Evolutionary conservation across 805 yeast genomes (phyloP), one percentile per base, ranked within the genome.

Genomic region (Brettanomyces naardenensis): DNA sequence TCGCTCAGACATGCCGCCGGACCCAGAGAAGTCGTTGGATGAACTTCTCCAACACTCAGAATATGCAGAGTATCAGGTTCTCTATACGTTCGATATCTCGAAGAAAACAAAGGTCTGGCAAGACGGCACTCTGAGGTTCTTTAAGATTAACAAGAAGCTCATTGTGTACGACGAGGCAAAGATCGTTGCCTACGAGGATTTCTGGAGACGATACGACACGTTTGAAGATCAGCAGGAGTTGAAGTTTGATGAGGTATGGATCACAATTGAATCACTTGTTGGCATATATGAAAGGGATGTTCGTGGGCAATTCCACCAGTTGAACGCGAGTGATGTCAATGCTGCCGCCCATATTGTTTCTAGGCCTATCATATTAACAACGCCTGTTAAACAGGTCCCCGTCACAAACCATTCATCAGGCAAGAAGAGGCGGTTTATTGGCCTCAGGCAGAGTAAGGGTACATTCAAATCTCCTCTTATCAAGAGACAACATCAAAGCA

Each of bases 71-170:
- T 74, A 59, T 47, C 44, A 53, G n/a, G 54, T 73, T 3, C 59
- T 73, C 13, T 74, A 64, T 49, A 66, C 78, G 2, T 58, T 51
- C 22, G 58, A 77, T 18, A 50, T 70, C 6, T 43, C 41, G 9
- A 76, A 74, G 47, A 70, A 65, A 41, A 64, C 60, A 33, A 72
- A 73, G 47, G 56, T 56, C 41, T 74, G 79, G 79, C 59, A 59
- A 39, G 80, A 74, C 46, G 79, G 79, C 1, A 57, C 48, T 9
- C 48, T 73, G 38, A 59, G 61, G 39, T 62, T 56, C 49, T 74
- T 68, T 49, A 65, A 64, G 44, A 61, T 71, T 46, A 74, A 74
- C 51, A 65, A 65, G 31, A 71, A 72, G 46, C 39, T 73, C 9
- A 68, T 69, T 37, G 52, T 73, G 17, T 56, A 51, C 35, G 65